Evolutionary conservation across 345 rosid genomes (phyloP), one percentile per base, ranked within the genome.

Genomic region (Syzygium oleosum): DNA sequence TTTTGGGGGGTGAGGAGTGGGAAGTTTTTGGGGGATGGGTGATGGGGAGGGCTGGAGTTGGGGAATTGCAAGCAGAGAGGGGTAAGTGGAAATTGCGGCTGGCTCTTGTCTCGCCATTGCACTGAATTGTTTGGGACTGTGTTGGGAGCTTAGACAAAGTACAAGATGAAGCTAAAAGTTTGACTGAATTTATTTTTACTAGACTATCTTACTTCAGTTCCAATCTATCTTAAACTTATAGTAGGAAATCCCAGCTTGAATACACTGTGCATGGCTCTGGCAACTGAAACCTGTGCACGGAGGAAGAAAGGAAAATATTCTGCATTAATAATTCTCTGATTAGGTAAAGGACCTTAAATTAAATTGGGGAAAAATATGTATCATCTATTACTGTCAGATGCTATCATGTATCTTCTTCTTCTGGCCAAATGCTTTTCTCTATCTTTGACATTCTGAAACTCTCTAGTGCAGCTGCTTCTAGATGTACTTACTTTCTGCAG

Each of bases 391-490:
- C 85, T 41, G 87, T 84, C 38, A 52, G 51, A 85, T 85, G 19
- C 59, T 49, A 10, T 25, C 54, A 29, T 59, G 51, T 63, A 31
- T 86, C 46, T 16, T 52, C 38, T 85, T 31, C 52, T 84, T 31
- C 31, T 29, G 27, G 13, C 38, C 86, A 86, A 88, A 88, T 55
- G 84, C 85, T 46, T 84, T 52, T 54, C 54, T 52, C 43, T 52
- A 29, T 41, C 13, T 59, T 89, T 88, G 88, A 88, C 88, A 51
- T 87, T 83, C 84, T 85, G n/a, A 78, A 77, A 27, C 84, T 58
- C 83, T 85, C 55, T 88, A 56, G 86, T 94, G 93, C 99, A 98
- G 99, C 93, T 96, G 86, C 98, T 98, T 89, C 89, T 92, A 88
- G 96, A 93, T 58, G 89, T 90, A 87, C 91, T 96, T 87, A 89